Base-by-base conservation (phyloP, 257 asterid species). In the Scutellaria galericulata region DNA sequence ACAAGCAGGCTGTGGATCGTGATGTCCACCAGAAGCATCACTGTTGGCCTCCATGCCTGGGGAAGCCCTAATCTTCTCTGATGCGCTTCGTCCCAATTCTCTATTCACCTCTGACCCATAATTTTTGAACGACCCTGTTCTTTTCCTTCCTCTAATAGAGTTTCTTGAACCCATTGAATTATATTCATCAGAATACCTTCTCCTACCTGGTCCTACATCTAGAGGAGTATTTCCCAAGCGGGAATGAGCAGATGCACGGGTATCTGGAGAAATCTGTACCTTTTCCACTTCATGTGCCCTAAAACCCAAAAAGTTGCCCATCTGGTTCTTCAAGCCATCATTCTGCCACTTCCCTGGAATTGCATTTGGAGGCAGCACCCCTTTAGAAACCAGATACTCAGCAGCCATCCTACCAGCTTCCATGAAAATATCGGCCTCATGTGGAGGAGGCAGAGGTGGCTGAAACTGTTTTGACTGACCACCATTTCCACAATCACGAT, bases 331-430 rank as follows among this genome's bases (percentile, higher is more conserved):
- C 75, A 80, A 63, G 66, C 81, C 80, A 63, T 84, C 90, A 15
- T 71, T 77, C 69, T 71, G 88, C 90, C 85, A 83, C 83, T 87
- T 92, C 45, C 96, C 99, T 0, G 93, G 79, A 37, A 88, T 89
- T 12, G 86, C 96, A 81, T 79, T 81, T 53, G 84, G 85, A 45
- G 93, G 95, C 77, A 95, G 79, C 72, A 88, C 64, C 15, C 98
- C 99, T 72, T 86, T 92, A 53, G 92, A 74, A 65, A 92, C 89
- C 78, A 92, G 79, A 70, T 88, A 95, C 78, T 92, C 98, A 50
- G 98, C 89, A 9, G 99, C 99, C 74, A 95, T 72, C 78, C 77
- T 86, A 51, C 99, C 99, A 52, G 99, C 99, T 79, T 95, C 98
- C 78, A 92, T 74, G 52, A 92, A 88, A 75, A 95, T 15, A 59